Evolutionary conservation across 805 yeast species (phyloP).

Genomic region (Schizosaccharomyces octosporus): DNA sequence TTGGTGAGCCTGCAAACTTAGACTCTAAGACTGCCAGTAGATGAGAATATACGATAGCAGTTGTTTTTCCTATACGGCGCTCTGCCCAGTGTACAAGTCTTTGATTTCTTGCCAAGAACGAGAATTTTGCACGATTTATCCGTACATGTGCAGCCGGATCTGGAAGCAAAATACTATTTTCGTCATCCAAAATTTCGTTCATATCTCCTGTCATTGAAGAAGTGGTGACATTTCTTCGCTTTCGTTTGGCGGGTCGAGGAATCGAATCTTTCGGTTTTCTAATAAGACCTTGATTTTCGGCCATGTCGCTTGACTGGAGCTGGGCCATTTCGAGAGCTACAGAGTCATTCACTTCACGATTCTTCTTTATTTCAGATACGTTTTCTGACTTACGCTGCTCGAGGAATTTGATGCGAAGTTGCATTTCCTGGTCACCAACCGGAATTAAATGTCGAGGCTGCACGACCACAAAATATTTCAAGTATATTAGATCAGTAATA

Average conservation of each 20-base stretch:
- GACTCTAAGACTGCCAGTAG: slow-evolving; percentile 18
- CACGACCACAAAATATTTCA: neutral
- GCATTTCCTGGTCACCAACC: neutral
- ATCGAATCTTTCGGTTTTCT: neutral
- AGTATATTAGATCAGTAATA: neutral
- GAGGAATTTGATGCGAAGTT: neutral
- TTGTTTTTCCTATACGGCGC: slow-evolving; percentile 42
- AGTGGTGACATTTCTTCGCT: neutral
- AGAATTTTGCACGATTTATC: slow-evolving; percentile 39
- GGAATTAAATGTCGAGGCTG: neutral
- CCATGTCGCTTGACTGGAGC: neutral
- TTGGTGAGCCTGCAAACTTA: neutral
- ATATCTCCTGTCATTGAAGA: neutral
- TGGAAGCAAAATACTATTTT: neutral
- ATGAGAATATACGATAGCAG: slow-evolving; percentile 37
- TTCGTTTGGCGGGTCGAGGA: neutral
- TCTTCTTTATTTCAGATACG: neutral
- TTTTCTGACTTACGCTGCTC: neutral
- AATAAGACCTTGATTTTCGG: neutral
- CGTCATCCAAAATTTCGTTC: neutral
- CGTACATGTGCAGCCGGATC: slow-evolving; percentile 20
- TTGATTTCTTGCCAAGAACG: slow-evolving; percentile 37
- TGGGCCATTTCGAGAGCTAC: neutral
- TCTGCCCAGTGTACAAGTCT: slow-evolving; percentile 39
- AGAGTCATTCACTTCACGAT: neutral